Evolutionary conservation across 352 stramenopile species (phyloP), one percentile per base, ranked within the genome.

Genomic region (Pythium chondricola): DNA sequence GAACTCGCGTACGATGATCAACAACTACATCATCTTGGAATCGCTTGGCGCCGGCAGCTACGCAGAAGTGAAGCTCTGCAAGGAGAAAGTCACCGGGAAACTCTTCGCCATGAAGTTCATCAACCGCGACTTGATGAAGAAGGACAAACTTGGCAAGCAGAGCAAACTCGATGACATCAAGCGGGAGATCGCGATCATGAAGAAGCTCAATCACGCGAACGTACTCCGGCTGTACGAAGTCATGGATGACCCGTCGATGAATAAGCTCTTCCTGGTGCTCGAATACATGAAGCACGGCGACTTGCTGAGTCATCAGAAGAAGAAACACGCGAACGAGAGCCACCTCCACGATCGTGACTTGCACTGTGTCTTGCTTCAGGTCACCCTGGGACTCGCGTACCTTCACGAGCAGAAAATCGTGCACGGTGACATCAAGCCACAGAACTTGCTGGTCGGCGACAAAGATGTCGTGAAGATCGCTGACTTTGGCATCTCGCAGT

Each of bases 121-220:
- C 56, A 88, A 83, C 44, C 80, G 85, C 29, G 83, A 91, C 37
- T 69, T 94, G 26, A 87, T 95, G 71, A 85, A 90, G 58, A 87
- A 88, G 32, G 74, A 88, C 48, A 88, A 88, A 37, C 62, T 91
- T 0, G 74, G 72, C 8, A 86, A 87, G 33, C 74, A 88, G 30
- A 85, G 75, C 60, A 87, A 87, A 53, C 61, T 88, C 11, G 75
- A 88, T 40, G 77, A 89, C 45, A 91, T 88, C 62, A 88, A 98
- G 68, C 77, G 83, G 35, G 95, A 98, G 61, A 98, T 98, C 63
- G 94, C 91, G 4, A 93, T 98, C 37, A 98, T 98, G 95, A 98
- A 98, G 66, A 97, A 97, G 49, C 65, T 99, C 9, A 82, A 85
- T 24, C 95, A 99, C 67, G 93, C 93, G 3, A 98, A 98, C 48